phyloP scores from a whole-genome alignment of 2,329 filamentous ascomycete genomes.

The Chalara sp. region DNA sequence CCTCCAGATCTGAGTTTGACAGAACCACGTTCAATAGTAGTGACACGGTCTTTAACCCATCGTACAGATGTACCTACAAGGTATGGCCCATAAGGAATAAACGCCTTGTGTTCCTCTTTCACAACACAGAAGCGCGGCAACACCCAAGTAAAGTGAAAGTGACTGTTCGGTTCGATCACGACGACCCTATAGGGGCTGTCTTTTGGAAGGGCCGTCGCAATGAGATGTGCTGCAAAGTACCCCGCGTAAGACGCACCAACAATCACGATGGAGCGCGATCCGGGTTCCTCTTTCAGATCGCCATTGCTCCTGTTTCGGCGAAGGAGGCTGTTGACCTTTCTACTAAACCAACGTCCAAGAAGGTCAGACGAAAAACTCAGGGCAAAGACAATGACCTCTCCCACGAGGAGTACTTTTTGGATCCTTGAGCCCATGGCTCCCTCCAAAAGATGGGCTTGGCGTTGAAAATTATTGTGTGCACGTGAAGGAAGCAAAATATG shows the following conservation, averaged over 20 bases:
- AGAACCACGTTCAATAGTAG: constrained; percentile 21
- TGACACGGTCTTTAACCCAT: constrained; percentile 26
- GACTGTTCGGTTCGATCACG: constrained; percentile 42
- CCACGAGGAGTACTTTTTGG: no score
- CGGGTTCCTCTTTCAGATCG: no score
- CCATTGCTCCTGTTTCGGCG: no score
- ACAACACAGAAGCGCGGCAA: constrained; percentile 43
- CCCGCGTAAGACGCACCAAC: constrained; percentile 40
- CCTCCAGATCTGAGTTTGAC: constrained; percentile 30
- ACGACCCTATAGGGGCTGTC: constrained; percentile 34
- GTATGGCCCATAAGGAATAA: constrained; percentile 39
- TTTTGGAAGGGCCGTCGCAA: constrained; percentile 33
- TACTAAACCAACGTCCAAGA: no score
- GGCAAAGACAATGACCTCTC: no score
- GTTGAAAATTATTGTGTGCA: no score
- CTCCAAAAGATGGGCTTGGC: no score
- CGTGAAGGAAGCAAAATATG: no score
- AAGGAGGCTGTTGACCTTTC: no score
- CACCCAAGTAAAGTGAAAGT: constrained; percentile 42
- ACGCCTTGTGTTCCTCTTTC: constrained; percentile 38
- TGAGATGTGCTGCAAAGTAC: constrained; percentile 26
- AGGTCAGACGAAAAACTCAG: no score
- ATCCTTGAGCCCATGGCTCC: no score
- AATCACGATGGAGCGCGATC: constrained; percentile 30
- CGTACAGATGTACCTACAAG: constrained; percentile 24